Evolutionary conservation across 208 protist species (phyloP).

Genomic region (Trypanosoma boissoni): DNA sequence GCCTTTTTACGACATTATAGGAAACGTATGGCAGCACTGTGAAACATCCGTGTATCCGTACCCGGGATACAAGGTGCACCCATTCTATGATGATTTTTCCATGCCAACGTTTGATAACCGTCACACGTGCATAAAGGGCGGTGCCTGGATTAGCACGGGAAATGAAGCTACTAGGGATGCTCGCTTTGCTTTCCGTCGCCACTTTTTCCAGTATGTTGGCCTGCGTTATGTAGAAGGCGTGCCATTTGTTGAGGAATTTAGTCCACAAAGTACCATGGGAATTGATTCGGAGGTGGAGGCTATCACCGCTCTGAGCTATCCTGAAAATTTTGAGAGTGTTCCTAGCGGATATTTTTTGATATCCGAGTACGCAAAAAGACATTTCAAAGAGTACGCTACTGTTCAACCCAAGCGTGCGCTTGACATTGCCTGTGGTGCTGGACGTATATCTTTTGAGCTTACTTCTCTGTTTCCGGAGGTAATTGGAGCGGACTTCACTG

Average conservation of each 20-base stretch:
- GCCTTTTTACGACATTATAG: constrained; percentile 90
- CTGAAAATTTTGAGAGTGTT: constrained; percentile 51
- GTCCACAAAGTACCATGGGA: constrained; percentile 34
- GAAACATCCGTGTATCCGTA: constrained; percentile 90
- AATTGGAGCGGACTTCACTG: constrained; percentile 81
- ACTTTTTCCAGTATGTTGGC: constrained; percentile 96
- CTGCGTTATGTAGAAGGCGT: constrained; percentile 89
- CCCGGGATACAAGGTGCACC: constrained; percentile 89
- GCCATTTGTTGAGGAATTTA: constrained; percentile 28
- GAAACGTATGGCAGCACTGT: constrained; percentile 96
- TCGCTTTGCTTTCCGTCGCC: constrained; percentile 93
- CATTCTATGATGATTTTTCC: constrained; percentile 96
- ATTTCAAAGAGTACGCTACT: constrained; percentile 55
- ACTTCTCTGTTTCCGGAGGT: constrained; percentile 70
- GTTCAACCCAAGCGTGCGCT: constrained; percentile 46
- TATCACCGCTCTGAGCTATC: constrained; percentile 73
- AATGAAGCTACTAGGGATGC: constrained; percentile 92
- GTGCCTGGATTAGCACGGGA: constrained; percentile 92
- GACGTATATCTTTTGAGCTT: constrained; percentile 81
- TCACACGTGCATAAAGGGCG: constrained; percentile 95
- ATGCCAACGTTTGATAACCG: constrained; percentile 94
- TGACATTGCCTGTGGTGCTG: constrained; percentile 85
- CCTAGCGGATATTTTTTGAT: constrained; percentile 72
- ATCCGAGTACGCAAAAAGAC: constrained; percentile 45
- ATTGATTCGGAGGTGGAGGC: constrained; percentile 82